Evolutionary conservation across 805 yeast genomes (phyloP), one percentile per base, ranked within the genome.

Genomic region (Myxozyma monticola): DNA sequence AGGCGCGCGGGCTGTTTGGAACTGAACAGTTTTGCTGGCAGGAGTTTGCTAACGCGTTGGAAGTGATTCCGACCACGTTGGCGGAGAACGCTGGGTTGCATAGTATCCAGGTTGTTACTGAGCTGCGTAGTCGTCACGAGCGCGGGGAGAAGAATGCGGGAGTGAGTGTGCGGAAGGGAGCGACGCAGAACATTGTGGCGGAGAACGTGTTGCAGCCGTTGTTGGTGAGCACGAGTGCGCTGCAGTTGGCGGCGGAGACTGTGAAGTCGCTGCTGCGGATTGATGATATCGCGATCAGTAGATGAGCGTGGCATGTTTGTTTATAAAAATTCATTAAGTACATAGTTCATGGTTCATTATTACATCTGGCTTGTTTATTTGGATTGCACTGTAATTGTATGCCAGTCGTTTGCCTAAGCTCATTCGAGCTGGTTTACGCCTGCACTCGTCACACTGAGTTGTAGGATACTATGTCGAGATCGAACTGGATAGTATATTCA

Each of bases 181-280:
- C 96, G 40, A 87, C 98, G 34, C 81, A 90, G 37, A 88, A 91
- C 68, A 88, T 96, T 26, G 87, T 76, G 61, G 88, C 85, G 45
- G 99, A 93, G 71, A 95, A 93, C 67, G 96, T 93, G 49, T 74
- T 93, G 64, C 99, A 93, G 71, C 99, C 99, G 2, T 95, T 90
- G 8, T 76, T 93, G 68, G 99, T 93, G 45, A 86, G 85, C 68
- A 90, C 93, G 17, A 87, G 96, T 70, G 96, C 98, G 42, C 84
- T 93, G 50, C 83, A 95, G 12, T 78, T 93, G 62, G 97, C 98
- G 28, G 84, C 97, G 18, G 99, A 93, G 74, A 86, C 96, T 60
- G 98, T 91, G 51, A 95, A 93, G 73, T 85, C 96, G 38, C 89
- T 93, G 59, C 76, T 93, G 68, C 84, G 99, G 71, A 93, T 93